Base-by-base conservation (phyloP, 2,329 filamentous ascomycete genomes). In the Calonectria henricotiae region DNA sequence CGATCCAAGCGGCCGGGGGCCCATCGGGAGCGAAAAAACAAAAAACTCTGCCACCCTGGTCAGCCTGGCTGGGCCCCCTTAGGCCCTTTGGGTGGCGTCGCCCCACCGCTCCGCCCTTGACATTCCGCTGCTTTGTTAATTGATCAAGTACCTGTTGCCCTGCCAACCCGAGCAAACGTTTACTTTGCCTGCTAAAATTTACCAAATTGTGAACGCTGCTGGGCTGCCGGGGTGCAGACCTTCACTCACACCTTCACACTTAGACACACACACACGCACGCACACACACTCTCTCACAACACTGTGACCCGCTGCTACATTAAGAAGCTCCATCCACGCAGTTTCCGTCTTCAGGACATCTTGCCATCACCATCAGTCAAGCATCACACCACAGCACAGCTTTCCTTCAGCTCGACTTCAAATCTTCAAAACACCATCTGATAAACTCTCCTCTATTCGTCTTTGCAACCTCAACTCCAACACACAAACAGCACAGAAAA, bases 401-500 rank as follows among this genome's bases (percentile, higher is more conserved):
- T 49, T 39, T 39, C 37, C 11, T 20, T 25, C 13, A 58, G 12
- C 35, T 37, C 30, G 27, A 27, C 55, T 32, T 13, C 55, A 27
- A 41, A 11, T 46, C 43, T 6, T 3, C 43, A 12, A 41, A 58
- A 23, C 25, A 27, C 13, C 23, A 25, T 20, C 9, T 35, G 15
- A 44, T 8, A 23, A 60, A 27, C 1, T 32, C 55, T 63, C 61
- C 35, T n/a, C 8, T 20, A 35, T 23, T 25, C 37, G 30, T 55
- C 25, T 41, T 62, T 61, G 7, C 49, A 64, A 54, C 60, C 65
- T 58, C 67, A 62, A 35, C 43, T 47, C 37, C 23, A 46, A 61
- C 30, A 37, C 25, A 41, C 46, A 65, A 47, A 46, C 49, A 61
- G 20, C 58, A 55, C 68, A 47, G 65, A 80, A 73, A 75, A 92